A percentile compares a stretch with the other conserved stretches of the same genome.
These are phyloP conservation scores for Epichloe baconii DNA, from an alignment of 2,329 filamentous ascomycete genomes.

Conservation along the genomic window DNA sequence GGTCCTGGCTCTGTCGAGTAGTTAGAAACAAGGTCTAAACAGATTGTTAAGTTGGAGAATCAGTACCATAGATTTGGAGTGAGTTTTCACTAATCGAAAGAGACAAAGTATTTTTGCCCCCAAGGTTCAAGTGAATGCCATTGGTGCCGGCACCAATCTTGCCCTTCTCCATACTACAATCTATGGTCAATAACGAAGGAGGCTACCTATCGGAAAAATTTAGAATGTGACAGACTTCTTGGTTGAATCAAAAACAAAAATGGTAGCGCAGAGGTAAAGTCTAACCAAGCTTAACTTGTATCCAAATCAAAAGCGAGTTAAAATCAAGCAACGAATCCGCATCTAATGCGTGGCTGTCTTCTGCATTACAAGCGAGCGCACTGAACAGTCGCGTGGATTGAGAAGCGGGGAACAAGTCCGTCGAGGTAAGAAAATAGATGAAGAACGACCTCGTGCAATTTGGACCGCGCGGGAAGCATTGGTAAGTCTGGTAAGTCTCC, in stretches of 20 bases:
- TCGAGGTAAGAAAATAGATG: no score
- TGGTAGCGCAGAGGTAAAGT: neutral
- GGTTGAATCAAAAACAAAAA: neutral
- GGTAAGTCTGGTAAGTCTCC: neutral
- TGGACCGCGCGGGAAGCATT: neutral
- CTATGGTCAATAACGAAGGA: neutral
- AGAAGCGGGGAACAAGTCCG: no score
- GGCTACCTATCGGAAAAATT: neutral
- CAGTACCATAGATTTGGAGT: constrained; percentile 23
- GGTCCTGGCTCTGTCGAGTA: constrained; percentile 1
- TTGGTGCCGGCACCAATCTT: constrained; percentile 1
- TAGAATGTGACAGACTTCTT: neutral
- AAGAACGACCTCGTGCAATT: neutral
- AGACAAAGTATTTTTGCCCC: constrained; percentile 19
- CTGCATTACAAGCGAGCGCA: no score
- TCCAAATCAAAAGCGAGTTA: no score
- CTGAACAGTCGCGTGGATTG: no score
- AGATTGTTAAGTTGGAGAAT: neutral
- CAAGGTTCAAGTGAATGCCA: constrained; percentile 18
- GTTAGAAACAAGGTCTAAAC: neutral
- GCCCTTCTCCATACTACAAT: constrained; percentile 9
- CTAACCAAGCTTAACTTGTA: no score
- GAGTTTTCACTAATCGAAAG: constrained; percentile 15
- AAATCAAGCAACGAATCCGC: no score
- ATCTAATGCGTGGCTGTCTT: no score